Conservation (phyloP, 1,284 basidiomycete species). For the Anthracocystis setariae region DNA sequence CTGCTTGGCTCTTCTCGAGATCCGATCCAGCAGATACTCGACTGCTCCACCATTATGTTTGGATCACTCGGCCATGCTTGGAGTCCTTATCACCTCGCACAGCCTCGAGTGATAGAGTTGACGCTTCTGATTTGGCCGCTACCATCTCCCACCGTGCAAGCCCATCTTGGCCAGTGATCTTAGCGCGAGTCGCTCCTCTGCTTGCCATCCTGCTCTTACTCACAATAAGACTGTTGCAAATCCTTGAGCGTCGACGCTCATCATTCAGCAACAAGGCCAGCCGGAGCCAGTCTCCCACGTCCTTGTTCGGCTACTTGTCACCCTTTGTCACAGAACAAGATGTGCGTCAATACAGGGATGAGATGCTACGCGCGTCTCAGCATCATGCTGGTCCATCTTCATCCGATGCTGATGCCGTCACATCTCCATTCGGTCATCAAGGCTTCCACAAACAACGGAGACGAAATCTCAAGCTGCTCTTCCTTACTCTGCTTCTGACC, state of each 20-base stretch:
- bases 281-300: neutral
- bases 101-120: neutral
- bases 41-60: constrained; percentile 5
- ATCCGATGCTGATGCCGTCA: neutral
- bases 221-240: neutral
- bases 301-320: constrained; percentile 18
- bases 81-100: neutral
- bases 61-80: neutral
- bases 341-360: constrained; percentile 16
- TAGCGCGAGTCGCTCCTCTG: constrained; percentile 11
- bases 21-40: constrained; percentile 9
- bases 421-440: neutral
- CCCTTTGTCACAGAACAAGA: constrained; percentile 41
- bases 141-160: neutral
- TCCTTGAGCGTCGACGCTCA: neutral
- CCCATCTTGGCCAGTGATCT: neutral
- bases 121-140: neutral
- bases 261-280: neutral
- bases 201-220: constrained; percentile 1
- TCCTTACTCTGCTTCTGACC: constrained; percentile 17
- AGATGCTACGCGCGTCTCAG: neutral
- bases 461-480: constrained; percentile 19
- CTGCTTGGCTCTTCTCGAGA: neutral
- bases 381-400: neutral
- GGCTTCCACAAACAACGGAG: constrained; percentile 23